phyloP scores from a whole-genome alignment of 2,329 filamentous ascomycete species.

The Ramularia collo-cygni region DNA sequence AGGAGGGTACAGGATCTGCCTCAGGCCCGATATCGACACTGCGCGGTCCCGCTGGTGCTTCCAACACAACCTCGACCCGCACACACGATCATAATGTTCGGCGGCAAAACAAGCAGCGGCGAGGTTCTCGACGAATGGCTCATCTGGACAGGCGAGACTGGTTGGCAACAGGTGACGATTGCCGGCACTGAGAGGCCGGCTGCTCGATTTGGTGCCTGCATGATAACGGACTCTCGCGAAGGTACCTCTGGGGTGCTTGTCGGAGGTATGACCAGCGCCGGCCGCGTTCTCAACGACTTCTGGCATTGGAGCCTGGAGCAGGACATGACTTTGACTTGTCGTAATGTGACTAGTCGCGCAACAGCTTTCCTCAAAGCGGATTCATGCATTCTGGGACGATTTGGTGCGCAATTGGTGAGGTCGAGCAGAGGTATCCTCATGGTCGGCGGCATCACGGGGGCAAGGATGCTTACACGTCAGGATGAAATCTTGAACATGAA shows the following conservation, averaged over 20 bases:
- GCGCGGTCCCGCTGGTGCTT: conserved; percentile 44
- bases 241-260: conserved; percentile 53
- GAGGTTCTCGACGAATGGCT: conserved; percentile 37
- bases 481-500: conserved; percentile 48
- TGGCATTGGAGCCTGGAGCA: conserved; percentile 53
- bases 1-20: conserved; percentile 59
- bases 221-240: conserved; percentile 38
- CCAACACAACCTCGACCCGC: conserved; percentile 26
- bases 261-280: conserved; percentile 64
- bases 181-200: conserved; percentile 31
- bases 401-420: conserved; percentile 47
- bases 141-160: conserved; percentile 42
- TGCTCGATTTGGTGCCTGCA: conserved; percentile 51
- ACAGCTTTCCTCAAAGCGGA: conserved; percentile 22
- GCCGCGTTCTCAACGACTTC: conserved; percentile 54
- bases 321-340: conserved; percentile 34
- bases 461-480: conserved; percentile 38
- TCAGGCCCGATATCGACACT: conserved; percentile 68
- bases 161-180: conserved; percentile 44
- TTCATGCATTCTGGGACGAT: conserved; percentile 33
- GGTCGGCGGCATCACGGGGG: conserved; percentile 46
- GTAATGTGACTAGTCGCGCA: conserved; percentile 21
- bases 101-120: conserved; percentile 40
- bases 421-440: conserved; percentile 43
- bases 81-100: conserved; percentile 38